Evolutionary conservation across 192 early-diverging fungal genomes (phyloP), one percentile per base, ranked within the genome.

Genomic region (Umbelopsis sp.): DNA sequence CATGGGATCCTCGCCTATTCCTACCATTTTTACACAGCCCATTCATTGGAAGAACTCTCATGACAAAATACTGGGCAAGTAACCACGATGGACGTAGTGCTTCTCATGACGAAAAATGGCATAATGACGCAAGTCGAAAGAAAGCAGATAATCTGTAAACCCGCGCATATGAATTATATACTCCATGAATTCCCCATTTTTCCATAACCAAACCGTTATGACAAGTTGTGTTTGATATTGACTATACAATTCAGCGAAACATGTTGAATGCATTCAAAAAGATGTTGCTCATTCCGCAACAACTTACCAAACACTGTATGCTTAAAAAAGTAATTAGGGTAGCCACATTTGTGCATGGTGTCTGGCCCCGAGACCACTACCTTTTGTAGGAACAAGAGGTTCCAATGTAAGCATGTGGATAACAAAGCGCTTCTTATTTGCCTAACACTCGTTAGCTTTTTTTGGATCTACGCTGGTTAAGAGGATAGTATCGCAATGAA

Each of bases 321-420:
- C 16, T 49, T n/a, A 62, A 29, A 17, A 36, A 34, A 26, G 17
- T 16, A 29, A 62, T 62, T 11, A 32, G 2, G 10, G 56, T 62
- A 62, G n/a, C 56, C 56, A 2, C 56, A 62, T 62, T 34, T 34
- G 56, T 62, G 5, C 16, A 32, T 62, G 31, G 12, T 36, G 31
- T 14, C 53, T 62, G 56, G 56, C 56, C 56, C 31, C 56, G 56
- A 62, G 56, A 62, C 56, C 26, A 62, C 56, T 62, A 62, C 56
- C 56, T 62, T 62, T 62, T 62, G 20, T 5, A 62, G 56, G 29
- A 29, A 34, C 17, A 0, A 62, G 17, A 34, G 26, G 4, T n/a
- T 26, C 22, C 52, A 26, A 14, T 0, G 5, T 53, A n/a, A 62
- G 31, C 56, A 62, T 62, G 56, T 62, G 56, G 56, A 31, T 62